Evolutionary conservation across 2,329 filamentous ascomycete genomes (phyloP), one percentile per base, ranked within the genome.

Genomic region (Graphilbum fragrans): DNA sequence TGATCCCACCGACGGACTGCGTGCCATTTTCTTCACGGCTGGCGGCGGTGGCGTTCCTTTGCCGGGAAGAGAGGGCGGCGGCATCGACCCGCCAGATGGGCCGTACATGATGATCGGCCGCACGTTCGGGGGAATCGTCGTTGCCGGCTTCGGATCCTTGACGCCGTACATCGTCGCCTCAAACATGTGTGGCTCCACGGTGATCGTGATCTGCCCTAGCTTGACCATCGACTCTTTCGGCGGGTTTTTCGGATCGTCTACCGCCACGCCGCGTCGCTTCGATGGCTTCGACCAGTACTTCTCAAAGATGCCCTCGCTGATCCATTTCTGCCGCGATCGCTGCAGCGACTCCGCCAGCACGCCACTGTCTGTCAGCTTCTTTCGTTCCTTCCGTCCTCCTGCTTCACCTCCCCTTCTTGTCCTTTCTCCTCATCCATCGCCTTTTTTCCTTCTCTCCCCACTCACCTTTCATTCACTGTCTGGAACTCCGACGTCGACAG

Each of bases 151-250:
- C 8, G 71, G 66, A 41, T 82, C 79, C 53, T 83, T 82, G 44
- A 86, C 77, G 18, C 74, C 72, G 54, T 72, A 87, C 65, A 87
- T 74, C 37, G 74, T 80, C 16, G 82, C 83, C 49, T 87, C 82
- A 50, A 92, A 76, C 35, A 83, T 74, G 55, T 92, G 83, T 35
- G 86, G 86, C 57, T 88, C 85, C 45, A 88, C 77, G 19, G 77
- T 81, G 47, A 93, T 77, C 27, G 78, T 78, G 47, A 84, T 78
- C 50, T 73, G 74, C 50, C 86, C 85, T 19, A 86, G 71, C 57
- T 79, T 83, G 48, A 71, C 66, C 77, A 86, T 85, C 47, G 71
- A 77, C 36, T 86, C 74, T 58, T 82, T 78, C 47, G 78, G 62
- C 2, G 79, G 80, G 51, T 84, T 83, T 50, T 77, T 76, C 6